Evolutionary conservation across 768 basidiomycete genomes (phyloP).

Genomic region (Lactarius tabidus): DNA sequence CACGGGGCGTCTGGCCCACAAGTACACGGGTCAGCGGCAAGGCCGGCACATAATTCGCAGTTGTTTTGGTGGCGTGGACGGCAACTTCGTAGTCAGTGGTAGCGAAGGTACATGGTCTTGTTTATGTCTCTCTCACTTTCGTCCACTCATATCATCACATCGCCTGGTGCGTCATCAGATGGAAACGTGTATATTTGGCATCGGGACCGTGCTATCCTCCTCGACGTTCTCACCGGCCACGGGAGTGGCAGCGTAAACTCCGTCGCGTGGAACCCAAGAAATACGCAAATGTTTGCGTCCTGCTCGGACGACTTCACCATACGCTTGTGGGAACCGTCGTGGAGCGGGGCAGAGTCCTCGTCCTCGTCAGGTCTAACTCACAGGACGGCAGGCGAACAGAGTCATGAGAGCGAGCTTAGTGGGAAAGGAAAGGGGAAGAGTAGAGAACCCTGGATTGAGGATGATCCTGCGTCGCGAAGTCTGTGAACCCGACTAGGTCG

Average conservation of each 20-base stretch:
- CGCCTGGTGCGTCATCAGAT: conserved; percentile 41
- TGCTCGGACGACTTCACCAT: conserved; percentile 92
- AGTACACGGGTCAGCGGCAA: conserved; percentile 84
- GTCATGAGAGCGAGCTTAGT: conserved; percentile 29
- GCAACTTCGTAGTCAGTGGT: conserved; percentile 87
- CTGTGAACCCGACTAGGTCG: conserved; percentile 20
- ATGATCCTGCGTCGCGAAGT: conserved; percentile 23
- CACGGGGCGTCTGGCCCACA: conserved; percentile 64
- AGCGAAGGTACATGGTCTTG: conserved; percentile 72
- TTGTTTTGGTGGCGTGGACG: conserved; percentile 88
- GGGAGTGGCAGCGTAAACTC: conserved; percentile 89
- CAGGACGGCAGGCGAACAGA: conserved; percentile 9
- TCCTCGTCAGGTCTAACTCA: conserved; percentile 13
- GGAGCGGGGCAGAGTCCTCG: conserved; percentile 21
- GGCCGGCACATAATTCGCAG: conserved; percentile 82
- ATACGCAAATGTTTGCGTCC: conserved; percentile 90
- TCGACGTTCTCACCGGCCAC: conserved; percentile 90
- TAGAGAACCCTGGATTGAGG: conserved; percentile 42
- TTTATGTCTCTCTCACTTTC: conserved; percentile 8
- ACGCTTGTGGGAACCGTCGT: conserved; percentile 78
- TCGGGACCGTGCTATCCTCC: conserved; percentile 70
- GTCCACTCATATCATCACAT: conserved; percentile 6
- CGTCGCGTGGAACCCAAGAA: conserved; percentile 92
- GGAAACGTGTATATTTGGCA: conserved; percentile 96
- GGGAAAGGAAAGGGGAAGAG: conserved; percentile 67